These are phyloP conservation scores for Phycomyces blakesleeanus DNA, from an alignment of 192 early-diverging fungal genomes.

Conservation along the genomic window DNA sequence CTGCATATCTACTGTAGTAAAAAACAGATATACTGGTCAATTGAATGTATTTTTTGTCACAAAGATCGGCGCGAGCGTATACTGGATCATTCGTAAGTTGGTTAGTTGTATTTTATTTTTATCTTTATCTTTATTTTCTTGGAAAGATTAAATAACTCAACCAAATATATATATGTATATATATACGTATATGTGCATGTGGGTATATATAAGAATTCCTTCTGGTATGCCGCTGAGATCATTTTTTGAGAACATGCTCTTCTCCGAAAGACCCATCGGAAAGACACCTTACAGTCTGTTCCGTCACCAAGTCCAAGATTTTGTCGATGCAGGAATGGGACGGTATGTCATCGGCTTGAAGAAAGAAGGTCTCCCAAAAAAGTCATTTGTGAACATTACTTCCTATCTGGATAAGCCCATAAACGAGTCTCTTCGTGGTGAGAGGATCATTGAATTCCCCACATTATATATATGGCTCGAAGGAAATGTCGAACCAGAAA, in stretches of 20 bases:
- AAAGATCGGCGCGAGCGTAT: constrained; percentile 15
- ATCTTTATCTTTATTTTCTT: no score
- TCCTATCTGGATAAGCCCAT: constrained; percentile 17
- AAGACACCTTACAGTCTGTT: constrained; percentile 14
- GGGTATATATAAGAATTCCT: constrained; percentile 25
- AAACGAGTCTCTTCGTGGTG: constrained; percentile 15
- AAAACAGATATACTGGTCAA: constrained; percentile 43
- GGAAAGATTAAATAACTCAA: no score
- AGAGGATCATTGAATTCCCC: constrained; percentile 32
- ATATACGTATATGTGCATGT: no score
- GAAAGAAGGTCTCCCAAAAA: constrained; percentile 16
- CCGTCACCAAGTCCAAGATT: constrained; percentile 21
- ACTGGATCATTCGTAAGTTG: constrained; percentile 33
- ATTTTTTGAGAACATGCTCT: constrained; percentile 24
- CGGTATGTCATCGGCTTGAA: constrained; percentile 27
- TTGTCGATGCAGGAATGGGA: constrained; percentile 17
- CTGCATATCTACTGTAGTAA: constrained; percentile 14
- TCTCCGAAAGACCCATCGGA: constrained; percentile 16
- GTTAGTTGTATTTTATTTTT: no score
- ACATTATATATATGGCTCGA: constrained; percentile 30
- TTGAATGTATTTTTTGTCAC: constrained; percentile 40
- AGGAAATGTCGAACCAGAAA: background rate
- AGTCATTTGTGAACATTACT: constrained; percentile 20
- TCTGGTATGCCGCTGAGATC: constrained; percentile 15
- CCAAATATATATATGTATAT: no score